phyloP scores from a whole-genome alignment of 306 rosid genomes.

The Geum urbanum region DNA sequence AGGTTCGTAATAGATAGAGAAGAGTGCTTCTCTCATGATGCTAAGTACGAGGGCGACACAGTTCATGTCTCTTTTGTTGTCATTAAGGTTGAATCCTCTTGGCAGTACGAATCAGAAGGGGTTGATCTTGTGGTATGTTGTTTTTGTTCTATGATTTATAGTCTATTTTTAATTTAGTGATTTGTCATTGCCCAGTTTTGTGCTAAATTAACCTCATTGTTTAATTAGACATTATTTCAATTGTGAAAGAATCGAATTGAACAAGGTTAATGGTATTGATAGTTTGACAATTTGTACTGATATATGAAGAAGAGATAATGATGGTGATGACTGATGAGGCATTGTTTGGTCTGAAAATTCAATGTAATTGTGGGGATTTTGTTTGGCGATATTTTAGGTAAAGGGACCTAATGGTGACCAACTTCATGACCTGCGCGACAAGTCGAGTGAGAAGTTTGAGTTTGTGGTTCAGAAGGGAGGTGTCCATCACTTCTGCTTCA shows the following conservation, averaged over 20 bases:
- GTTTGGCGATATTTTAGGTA: conserved; percentile 38
- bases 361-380: not conserved
- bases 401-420: conserved; percentile 86
- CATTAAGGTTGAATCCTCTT: conserved; percentile 67
- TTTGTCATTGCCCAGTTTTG: not conserved
- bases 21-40: conserved; percentile 81
- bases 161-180: not conserved
- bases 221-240: too few species aligned
- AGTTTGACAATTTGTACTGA: not conserved
- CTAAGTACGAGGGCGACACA: conserved; percentile 73
- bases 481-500: conserved; percentile 65
- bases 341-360: not conserved
- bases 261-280: too few species aligned
- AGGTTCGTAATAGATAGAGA: conserved; percentile 79
- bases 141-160: too few species aligned
- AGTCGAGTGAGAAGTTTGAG: conserved; percentile 51
- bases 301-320: not conserved
- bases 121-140: conserved; percentile 81
- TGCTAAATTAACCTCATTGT: not conserved
- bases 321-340: not conserved
- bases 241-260: not conserved
- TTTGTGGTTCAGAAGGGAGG: conserved; percentile 59
- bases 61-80: conserved; percentile 87
- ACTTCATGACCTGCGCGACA: conserved; percentile 60
- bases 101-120: conserved; percentile 62